Conservation (phyloP, 139 green algal genomes). For the Chlorella sp. region DNA sequence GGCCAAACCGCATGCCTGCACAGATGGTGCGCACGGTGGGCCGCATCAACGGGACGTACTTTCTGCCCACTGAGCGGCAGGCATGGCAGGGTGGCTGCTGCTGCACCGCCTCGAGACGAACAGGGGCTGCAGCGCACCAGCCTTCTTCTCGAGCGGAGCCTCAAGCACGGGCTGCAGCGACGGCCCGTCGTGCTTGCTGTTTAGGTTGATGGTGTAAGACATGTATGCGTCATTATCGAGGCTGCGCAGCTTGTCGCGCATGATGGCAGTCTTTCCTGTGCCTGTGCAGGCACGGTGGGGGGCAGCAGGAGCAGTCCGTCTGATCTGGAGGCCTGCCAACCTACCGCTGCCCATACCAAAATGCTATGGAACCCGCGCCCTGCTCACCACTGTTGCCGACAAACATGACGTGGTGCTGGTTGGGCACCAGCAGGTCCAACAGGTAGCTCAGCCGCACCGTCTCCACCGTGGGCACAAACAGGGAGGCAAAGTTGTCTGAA, state of each 20-base stretch:
- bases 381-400: constrained; percentile 81
- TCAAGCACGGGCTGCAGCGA: constrained; percentile 82
- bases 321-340: too few species aligned
- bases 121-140: too few species aligned
- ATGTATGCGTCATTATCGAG: constrained; percentile 78
- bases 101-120: too few species aligned
- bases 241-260: constrained; percentile 86
- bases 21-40: too few species aligned
- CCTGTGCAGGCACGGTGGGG: constrained; percentile 32
- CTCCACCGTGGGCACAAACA: constrained; percentile 94
- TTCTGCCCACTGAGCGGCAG: too few species aligned
- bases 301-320: too few species aligned
- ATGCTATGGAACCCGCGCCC: too few species aligned
- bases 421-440: constrained; percentile 80
- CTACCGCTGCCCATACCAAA: too few species aligned
- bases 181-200: constrained; percentile 87
- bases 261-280: constrained; percentile 89
- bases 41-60: too few species aligned
- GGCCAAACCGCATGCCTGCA: constrained; percentile 86
- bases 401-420: constrained; percentile 93
- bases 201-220: constrained; percentile 86
- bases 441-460: constrained; percentile 88
- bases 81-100: too few species aligned
- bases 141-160: constrained; percentile 87
- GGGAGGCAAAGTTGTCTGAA: constrained; percentile 53